Base-by-base conservation (phyloP, 352 stramenopile species). In the Globisporangium radiosum region DNA sequence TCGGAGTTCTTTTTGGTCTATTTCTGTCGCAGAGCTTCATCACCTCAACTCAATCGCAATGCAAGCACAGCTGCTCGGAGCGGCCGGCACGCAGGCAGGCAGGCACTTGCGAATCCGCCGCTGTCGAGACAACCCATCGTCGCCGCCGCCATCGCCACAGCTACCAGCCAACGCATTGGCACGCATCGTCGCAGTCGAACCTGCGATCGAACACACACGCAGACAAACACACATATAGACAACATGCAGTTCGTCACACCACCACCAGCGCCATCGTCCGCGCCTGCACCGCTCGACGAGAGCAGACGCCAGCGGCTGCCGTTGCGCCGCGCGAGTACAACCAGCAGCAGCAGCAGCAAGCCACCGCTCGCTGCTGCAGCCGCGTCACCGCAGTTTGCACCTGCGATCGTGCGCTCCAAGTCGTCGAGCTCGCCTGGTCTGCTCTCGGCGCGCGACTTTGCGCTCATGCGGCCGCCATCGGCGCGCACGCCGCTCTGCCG, bases 181-280 rank as follows among this genome's bases (percentile, higher is more conserved):
- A 11, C 7, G 7, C 39, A 43, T 13, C 39, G 39, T 43, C 11
- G 45, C n/a, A 14, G 45, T 50, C 45, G 25, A 33, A 33, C 25
- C 25, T 33, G 25, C 25, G 25, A 33, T 33, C 25, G 25, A 33
- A 33, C 25, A 33, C 25, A 33, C 25, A 33, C 25, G 25, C 25
- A 25, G 2, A 25, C 25, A 25, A 1, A 25, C 25, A 25, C 25
- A 25, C 2, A 25, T 25, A 33, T 33, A 33, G 15, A 47, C 19
- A 47, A 3, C 9, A 63, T 63, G 57, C 57, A 53, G 57, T 38
- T 50, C 42, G 25, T 33, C 9, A n/a, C 57, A 44, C 25, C 48
- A 1, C 49, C 39, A 19, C 56, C 48, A 15, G 39, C 48, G 25
- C 39, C 47, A 10, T 36, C 45, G 45, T 50, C 45, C 2, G 8